Conservation (phyloP, 2,329 filamentous ascomycete genomes). For the Penicillium sp. region DNA sequence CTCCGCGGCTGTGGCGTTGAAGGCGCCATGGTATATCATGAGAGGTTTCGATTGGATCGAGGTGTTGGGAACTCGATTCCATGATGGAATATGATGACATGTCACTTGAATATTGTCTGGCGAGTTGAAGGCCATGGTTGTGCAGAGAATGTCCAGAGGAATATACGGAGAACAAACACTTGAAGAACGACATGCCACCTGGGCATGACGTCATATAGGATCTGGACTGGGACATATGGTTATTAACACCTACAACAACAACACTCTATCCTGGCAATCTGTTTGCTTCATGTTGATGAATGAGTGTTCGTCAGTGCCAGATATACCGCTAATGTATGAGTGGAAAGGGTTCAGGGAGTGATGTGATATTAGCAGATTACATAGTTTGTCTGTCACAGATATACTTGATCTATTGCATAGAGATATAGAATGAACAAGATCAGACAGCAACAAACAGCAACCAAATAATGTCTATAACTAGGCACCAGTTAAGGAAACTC, state of each 20-base stretch:
- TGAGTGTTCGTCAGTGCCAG: neutral
- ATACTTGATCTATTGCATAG: neutral
- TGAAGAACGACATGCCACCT: neutral
- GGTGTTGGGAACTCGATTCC: slow-evolving; percentile 58
- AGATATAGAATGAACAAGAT: neutral
- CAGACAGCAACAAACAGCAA: neutral
- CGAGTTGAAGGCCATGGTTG: slow-evolving; percentile 38
- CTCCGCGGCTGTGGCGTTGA: slow-evolving; percentile 46
- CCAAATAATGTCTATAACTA: no score
- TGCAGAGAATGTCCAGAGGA: neutral
- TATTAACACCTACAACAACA: neutral
- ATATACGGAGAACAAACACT: neutral
- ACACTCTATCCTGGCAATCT: neutral
- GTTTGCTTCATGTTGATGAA: neutral
- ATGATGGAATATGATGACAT: slow-evolving; percentile 55
- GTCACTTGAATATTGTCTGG: slow-evolving; percentile 53
- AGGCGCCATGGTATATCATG: slow-evolving; percentile 60
- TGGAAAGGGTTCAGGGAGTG: neutral
- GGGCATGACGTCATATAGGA: neutral
- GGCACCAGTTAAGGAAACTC: no score
- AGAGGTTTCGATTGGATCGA: slow-evolving; percentile 59
- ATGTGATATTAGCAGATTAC: neutral
- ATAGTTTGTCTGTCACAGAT: neutral
- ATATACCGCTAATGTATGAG: neutral
- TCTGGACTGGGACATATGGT: neutral